A percentile compares a stretch with the other conserved stretches of the same genome.
These are phyloP conservation scores for Ustilago cynodontis DNA, from an alignment of 1,284 basidiomycete genomes.

Conservation along the genomic window DNA sequence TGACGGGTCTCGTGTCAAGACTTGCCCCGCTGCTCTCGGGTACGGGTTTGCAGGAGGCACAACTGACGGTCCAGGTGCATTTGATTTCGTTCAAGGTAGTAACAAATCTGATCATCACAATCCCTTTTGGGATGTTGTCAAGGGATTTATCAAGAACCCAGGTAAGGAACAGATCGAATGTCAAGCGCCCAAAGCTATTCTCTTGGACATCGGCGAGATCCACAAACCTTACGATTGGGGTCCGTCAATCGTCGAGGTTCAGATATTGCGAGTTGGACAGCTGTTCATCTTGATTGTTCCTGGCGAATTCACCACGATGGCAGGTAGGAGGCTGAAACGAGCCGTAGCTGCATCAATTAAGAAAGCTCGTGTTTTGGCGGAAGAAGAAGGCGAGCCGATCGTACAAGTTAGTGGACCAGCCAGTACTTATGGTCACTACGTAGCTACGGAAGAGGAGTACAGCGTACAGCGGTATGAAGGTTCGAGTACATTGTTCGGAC, in stretches of 20 bases:
- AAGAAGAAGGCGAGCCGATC: slow-evolving; percentile 62
- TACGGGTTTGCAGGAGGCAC: slow-evolving; percentile 75
- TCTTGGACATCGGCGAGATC: slow-evolving; percentile 70
- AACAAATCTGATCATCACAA: slow-evolving; percentile 78
- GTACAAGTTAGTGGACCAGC: slow-evolving; percentile 75
- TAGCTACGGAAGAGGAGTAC: slow-evolving; percentile 80
- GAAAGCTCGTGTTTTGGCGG: slow-evolving; percentile 76
- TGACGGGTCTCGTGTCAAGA: slow-evolving; percentile 78
- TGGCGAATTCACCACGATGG: slow-evolving; percentile 77
- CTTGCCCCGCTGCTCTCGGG: slow-evolving; percentile 82
- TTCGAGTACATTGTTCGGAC: slow-evolving; percentile 82
- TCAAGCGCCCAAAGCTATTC: slow-evolving; percentile 83
- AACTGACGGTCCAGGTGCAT: slow-evolving; percentile 83
- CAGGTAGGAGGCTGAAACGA: slow-evolving; percentile 74
- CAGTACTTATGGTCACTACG: slow-evolving; percentile 83
- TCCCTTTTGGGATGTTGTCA: slow-evolving; percentile 81
- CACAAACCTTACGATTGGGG: slow-evolving; percentile 80
- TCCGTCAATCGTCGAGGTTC: slow-evolving; percentile 80
- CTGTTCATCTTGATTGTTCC: slow-evolving; percentile 83
- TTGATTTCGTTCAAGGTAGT: slow-evolving; percentile 83
- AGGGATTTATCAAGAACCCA: slow-evolving; percentile 77
- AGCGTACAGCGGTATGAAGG: slow-evolving; percentile 83
- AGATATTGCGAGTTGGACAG: slow-evolving; percentile 83
- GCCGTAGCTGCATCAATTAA: slow-evolving; percentile 77
- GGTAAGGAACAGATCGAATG: slow-evolving; percentile 79